Base-by-base conservation (phyloP, 345 rosid genomes). In the Gossypium mustelinum region DNA sequence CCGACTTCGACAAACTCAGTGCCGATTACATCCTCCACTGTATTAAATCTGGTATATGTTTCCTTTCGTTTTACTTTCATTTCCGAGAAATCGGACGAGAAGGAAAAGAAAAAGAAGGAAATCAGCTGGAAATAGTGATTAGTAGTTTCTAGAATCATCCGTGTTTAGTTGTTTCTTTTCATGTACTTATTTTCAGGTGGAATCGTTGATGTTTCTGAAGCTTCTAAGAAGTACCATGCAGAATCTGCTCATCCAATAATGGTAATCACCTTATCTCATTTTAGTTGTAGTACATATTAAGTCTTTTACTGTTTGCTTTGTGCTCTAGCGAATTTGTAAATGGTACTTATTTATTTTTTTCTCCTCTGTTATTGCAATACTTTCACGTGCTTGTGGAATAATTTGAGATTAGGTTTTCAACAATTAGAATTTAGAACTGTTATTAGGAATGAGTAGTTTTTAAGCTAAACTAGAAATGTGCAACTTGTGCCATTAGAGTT, bases 1-100 rank as follows among this genome's bases (percentile, higher is more conserved):
- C 81, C 51, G 91, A 90, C 85, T 86, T 90, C 64, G 98, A 93
- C 81, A 6, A 87, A 39, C 82, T 93, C 75, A 87, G 94, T 68
- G 90, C 92, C 66, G 96, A 95, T 84, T 88, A 87, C 59, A 80
- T 93, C 64, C 79, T 93, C 75, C 85, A 83, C 22, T 86, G 93
- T 73, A 77, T 90, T 2, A 84, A 89, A 81, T 95, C 96, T 72
- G 92, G 99, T 86, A 73, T 70, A 73, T 70, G 79, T 7, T 16
- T 50, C 20, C 52, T 51, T 68, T 60, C 61, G 29, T 22, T 9
- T 34, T 12, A 74, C 61, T 67, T 73, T 76, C 76, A 65, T 52
- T 75, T 20, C 73, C n/a, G 41, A 52, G 41, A 73, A 75, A 73
- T 18, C 44, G 20, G 22, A 77, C 18, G 17, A 17, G n/a, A 20